Base-by-base conservation (phyloP, 2,329 filamentous ascomycete species). In the Thelonectria discophora region DNA sequence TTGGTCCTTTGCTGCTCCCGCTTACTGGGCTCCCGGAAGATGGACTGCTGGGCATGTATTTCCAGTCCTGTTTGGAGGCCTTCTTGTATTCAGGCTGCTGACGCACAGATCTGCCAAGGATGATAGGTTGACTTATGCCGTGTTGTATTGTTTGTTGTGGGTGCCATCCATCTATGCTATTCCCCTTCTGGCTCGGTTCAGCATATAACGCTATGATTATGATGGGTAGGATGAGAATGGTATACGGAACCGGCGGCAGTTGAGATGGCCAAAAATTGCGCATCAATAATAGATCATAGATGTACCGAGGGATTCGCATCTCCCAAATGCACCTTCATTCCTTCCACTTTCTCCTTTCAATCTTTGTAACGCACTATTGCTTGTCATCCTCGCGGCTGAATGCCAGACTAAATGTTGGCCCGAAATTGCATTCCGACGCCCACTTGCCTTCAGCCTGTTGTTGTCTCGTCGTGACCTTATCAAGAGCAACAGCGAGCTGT, bases 331-430 rank as follows among this genome's bases (percentile, higher is more conserved):
- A 24, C 27, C 27, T 30, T 30, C 8, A 8, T 8, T 30, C 8
- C 8, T 8, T 8, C 27, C 6, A 30, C 9, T 2, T 30, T 30
- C 27, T 30, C 27, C 27, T 8, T 10, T 30, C 27, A 7, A 7
- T 30, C 27, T 10, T 7, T 30, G n/a, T n/a, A n/a, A 10, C 27
- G 27, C 5, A 30, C 27, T 30, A 30, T 30, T 30, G 5, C 27
- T 10, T 10, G 6, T 43, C 17, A 18, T 17, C n/a, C 30, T 43
- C 50, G 7, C 49, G 21, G n/a, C 9, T 27, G 15, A 61, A 61
- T 20, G 47, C 37, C 40, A 56, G 30, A 30, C 51, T 40, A n/a
- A 61, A 61, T 34, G 58, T 51, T 5, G 58, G 58, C 5, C 58
- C 58, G 12, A 61, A 61, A 4, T 42, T 45, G 40, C 58, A 61